Base-by-base conservation (phyloP, 2,329 filamentous ascomycete species). In the Bipolaris cookei region DNA sequence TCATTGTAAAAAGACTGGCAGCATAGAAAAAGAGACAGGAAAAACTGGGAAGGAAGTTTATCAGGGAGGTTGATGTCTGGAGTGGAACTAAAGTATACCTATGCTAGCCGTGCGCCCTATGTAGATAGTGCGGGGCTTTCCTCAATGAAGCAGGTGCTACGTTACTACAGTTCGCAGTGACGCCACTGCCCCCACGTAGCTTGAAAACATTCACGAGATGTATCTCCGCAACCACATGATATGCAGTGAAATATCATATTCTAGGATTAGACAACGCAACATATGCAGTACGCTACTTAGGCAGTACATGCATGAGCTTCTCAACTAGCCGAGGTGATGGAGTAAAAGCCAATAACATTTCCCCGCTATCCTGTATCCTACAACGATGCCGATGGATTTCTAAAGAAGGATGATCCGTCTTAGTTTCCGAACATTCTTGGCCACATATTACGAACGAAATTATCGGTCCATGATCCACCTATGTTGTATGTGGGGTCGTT, bases 71-170 rank as follows among this genome's bases (percentile, higher is more conserved):
- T 37, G 39, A 20, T 42, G 6, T 38, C 41, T 30, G 38, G 34
- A 16, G 30, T 53, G 4, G 13, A 30, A 34, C 11, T 41, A 8
- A 6, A 21, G 30, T 53, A 42, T 35, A 49, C 50, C 54, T 57
- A 23, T 11, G 49, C 23, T 57, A 57, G 18, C 50, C 54, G 50
- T 30, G 32, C 50, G 49, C 43, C 50, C 50, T 57, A 48, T 11
- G 54, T 28, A 49, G 32, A 52, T 41, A 38, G 38, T 38, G 57
- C 57, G 53, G 57, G 57, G 57, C 49, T 48, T 50, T 21, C 39
- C 57, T 53, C 18, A 35, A 59, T 57, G 11, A 21, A 51, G 57
- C 54, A 59, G 57, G 57, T 59, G 57, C 57, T 52, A 37, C 11
- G 13, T 21, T 38, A 43, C 48, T n/a, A n/a, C n/a, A n/a, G n/a